phyloP scores from a whole-genome alignment of 495 filamentous ascomycete species.

The Haplographium delicatum region DNA sequence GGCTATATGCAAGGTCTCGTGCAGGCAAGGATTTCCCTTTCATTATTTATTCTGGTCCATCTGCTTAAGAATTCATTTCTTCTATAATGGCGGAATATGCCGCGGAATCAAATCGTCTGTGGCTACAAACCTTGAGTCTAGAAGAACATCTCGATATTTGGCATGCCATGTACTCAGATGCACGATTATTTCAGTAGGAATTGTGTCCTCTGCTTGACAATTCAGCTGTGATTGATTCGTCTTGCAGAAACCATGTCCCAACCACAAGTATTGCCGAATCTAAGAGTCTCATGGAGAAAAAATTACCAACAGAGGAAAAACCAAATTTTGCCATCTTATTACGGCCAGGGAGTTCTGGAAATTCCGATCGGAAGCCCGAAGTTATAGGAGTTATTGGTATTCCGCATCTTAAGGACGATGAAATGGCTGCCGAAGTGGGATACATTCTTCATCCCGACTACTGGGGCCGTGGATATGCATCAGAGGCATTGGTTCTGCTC shows the following conservation, averaged over 20 bases:
- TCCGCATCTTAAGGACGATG: not conserved
- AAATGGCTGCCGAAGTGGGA: not conserved
- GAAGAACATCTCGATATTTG: constrained; percentile 14
- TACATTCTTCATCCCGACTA: constrained; percentile 2
- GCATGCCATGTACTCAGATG: constrained; percentile 1
- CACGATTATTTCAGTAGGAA: not conserved
- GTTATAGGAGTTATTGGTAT: constrained; percentile 6
- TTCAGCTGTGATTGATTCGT: no score
- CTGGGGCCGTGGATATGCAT: constrained; percentile 12
- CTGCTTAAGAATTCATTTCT: no score
- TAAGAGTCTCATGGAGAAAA: not conserved
- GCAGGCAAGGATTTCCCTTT: no score
- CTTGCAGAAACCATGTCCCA: not conserved
- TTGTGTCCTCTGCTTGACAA: not conserved
- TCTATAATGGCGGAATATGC: not conserved
- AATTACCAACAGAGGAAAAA: not conserved
- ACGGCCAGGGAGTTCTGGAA: no score
- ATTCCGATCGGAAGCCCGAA: no score
- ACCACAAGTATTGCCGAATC: not conserved
- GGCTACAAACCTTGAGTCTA: constrained; percentile 9
- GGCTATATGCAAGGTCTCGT: no score
- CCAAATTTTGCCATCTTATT: constrained; percentile 6
- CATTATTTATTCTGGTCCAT: no score
- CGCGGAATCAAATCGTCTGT: constrained; percentile 12
- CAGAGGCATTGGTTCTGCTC: constrained; percentile 10